Percentiles rank a stretch among this genome's conserved stretches.
Evolutionary conservation across 129 eudicot genomes (phyloP).

Genomic region (Chrysanthemum makinoi): DNA sequence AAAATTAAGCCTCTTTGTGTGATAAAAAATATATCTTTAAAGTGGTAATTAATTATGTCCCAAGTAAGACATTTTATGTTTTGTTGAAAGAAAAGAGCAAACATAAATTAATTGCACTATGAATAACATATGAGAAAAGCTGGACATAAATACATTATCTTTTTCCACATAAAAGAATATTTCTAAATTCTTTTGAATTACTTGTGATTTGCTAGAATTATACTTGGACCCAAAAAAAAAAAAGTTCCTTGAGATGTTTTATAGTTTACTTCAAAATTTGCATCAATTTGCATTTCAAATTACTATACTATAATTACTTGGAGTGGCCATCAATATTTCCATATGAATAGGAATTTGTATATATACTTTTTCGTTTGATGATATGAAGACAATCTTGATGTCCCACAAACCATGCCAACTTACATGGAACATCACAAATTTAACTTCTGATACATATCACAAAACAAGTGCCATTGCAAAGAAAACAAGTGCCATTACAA

Average conservation of each 20-base stretch:
- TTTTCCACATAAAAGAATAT: too few relatives aligned
- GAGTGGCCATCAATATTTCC: slow-evolving; percentile 10
- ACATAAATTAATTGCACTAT: too few relatives aligned
- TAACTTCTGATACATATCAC: slow-evolving; percentile 17
- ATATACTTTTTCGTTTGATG: too few relatives aligned
- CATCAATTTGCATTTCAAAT: too few relatives aligned
- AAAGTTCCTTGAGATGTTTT: too few relatives aligned
- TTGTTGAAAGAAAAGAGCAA: too few relatives aligned
- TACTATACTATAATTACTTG: not conserved
- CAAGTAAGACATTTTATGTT: not conserved
- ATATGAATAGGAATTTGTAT: not conserved
- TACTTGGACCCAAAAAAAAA: too few relatives aligned
- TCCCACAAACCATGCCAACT: slow-evolving; percentile 29
- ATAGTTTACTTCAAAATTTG: too few relatives aligned
- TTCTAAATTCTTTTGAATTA: too few relatives aligned
- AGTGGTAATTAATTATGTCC: not conserved
- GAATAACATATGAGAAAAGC: too few relatives aligned
- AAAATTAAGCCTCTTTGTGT: not conserved
- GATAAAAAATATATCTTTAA: not conserved
- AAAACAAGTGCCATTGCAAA: slow-evolving; percentile 13
- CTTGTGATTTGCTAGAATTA: too few relatives aligned
- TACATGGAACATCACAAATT: slow-evolving; percentile 31
- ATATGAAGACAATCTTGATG: slow-evolving; percentile 14
- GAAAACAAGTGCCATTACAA: not conserved
- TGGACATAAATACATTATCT: too few relatives aligned